phyloP scores from a whole-genome alignment of 2,329 filamentous ascomycete genomes.

The Colletotrichum somersetense region DNA sequence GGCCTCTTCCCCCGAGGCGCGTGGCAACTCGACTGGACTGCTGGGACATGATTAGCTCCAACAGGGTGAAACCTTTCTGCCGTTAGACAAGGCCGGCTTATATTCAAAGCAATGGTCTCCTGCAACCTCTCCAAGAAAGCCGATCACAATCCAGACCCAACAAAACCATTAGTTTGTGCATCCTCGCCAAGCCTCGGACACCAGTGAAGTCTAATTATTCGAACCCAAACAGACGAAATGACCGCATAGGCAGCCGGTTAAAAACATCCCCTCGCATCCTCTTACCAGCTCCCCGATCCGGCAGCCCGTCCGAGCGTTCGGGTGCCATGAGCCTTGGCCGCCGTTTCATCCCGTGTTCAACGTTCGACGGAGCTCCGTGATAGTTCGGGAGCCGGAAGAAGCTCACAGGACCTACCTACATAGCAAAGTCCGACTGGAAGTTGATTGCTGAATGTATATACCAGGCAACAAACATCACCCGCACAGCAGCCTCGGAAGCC shows the following conservation, averaged over 20 bases:
- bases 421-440: background rate
- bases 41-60: background rate
- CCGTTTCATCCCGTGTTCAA: constrained; percentile 25
- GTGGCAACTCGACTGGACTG: background rate
- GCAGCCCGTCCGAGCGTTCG: constrained; percentile 2
- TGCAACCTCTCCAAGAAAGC: background rate
- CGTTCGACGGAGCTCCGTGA: constrained; percentile 27
- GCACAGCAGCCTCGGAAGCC: background rate
- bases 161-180: background rate
- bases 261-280: background rate
- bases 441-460: no score
- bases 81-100: background rate
- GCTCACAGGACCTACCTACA: background rate
- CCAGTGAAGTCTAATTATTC: background rate
- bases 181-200: background rate
- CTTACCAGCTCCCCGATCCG: constrained; percentile 1
- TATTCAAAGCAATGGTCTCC: background rate
- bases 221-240: background rate
- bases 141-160: background rate
- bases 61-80: background rate
- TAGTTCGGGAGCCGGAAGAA: background rate
- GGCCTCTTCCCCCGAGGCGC: background rate
- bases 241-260: background rate
- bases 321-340: background rate
- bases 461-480: no score